Percentiles rank a stretch among this genome's conserved stretches.
These are phyloP conservation scores for Venturia aucupariae DNA, from an alignment of 2,329 filamentous ascomycete species.

Conservation along the genomic window DNA sequence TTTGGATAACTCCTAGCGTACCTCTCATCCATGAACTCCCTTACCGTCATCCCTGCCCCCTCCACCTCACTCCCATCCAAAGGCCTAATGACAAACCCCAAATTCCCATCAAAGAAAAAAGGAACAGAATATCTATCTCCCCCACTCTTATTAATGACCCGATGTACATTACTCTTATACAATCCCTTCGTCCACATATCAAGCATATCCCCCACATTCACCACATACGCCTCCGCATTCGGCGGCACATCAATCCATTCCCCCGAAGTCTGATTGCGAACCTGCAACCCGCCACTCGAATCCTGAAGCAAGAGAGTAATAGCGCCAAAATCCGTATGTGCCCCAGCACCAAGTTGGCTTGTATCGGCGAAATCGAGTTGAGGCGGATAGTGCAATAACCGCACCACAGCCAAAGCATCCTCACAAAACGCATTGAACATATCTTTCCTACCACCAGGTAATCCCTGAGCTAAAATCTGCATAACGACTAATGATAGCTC, in stretches of 20 bases:
- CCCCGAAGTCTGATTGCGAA: constrained; percentile 35
- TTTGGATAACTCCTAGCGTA: constrained; percentile 6
- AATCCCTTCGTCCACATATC: constrained; percentile 41
- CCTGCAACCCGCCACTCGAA: constrained; percentile 41
- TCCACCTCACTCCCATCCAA: constrained; percentile 15
- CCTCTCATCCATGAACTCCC: constrained; percentile 22
- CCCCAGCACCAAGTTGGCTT: constrained; percentile 28
- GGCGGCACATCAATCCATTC: constrained; percentile 34
- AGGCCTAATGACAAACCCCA: constrained; percentile 27
- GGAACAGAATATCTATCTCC: constrained; percentile 48
- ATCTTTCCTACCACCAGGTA: neutral
- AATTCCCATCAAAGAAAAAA: constrained; percentile 48
- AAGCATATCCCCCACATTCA: constrained; percentile 33
- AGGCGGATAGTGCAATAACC: constrained; percentile 19
- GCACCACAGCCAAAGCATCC: constrained; percentile 10
- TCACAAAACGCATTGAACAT: constrained; percentile 10
- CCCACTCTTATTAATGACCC: constrained; percentile 45
- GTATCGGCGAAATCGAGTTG: constrained; percentile 4
- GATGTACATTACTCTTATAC: constrained; percentile 46
- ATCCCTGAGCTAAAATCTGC: constrained; percentile 5
- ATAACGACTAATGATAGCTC: constrained; percentile 2
- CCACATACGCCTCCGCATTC: constrained; percentile 26
- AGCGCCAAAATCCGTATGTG: constrained; percentile 48
- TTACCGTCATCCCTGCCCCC: constrained; percentile 19
- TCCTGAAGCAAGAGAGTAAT: constrained; percentile 49